Evolutionary conservation across 225 moss, liverwort and hornwort genomes (phyloP).

Genomic region (Physcomitrellopsis africana): DNA sequence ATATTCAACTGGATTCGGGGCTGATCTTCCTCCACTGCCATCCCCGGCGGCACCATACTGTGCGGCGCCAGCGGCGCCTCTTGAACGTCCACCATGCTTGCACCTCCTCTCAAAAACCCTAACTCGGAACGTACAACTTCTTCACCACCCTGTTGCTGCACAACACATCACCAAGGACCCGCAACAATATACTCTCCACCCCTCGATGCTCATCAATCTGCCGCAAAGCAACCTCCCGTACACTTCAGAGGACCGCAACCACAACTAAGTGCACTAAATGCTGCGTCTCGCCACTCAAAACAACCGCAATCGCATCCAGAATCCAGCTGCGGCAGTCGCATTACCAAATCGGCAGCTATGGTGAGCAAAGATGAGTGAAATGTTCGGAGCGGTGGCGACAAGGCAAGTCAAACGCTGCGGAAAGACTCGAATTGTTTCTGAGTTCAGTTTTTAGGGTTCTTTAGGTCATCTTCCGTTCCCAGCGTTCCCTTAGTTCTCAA

Average conservation of each 20-base stretch:
- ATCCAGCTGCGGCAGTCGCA: not conserved
- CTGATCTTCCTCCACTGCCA: slow-evolving; percentile 64
- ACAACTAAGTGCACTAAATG: slow-evolving; percentile 7
- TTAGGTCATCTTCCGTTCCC: slow-evolving; percentile 27
- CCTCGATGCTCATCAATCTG: slow-evolving; percentile 44
- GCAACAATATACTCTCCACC: slow-evolving; percentile 20
- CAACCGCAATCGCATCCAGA: not conserved
- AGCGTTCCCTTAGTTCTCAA: too few species aligned
- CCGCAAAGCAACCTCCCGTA: not conserved
- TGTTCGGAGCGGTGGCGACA: slow-evolving; percentile 13
- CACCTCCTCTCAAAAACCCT: slow-evolving; percentile 32
- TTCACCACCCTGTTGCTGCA: slow-evolving; percentile 35
- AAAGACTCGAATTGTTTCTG: rapidly evolving
- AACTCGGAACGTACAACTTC: slow-evolving; percentile 26
- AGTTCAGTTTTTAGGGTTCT: slow-evolving; percentile 32
- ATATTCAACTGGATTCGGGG: slow-evolving; percentile 78
- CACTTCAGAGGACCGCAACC: not conserved
- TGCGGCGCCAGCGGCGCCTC: slow-evolving; percentile 93
- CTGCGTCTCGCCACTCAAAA: slow-evolving; percentile 18
- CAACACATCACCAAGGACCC: slow-evolving; percentile 40
- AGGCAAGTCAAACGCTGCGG: not conserved
- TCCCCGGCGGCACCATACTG: slow-evolving; percentile 67
- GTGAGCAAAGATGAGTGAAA: not conserved
- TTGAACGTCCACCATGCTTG: slow-evolving; percentile 73
- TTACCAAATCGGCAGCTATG: not conserved